Conservation (phyloP, 2,329 filamentous ascomycete species). For the Xylariaceae sp. region DNA sequence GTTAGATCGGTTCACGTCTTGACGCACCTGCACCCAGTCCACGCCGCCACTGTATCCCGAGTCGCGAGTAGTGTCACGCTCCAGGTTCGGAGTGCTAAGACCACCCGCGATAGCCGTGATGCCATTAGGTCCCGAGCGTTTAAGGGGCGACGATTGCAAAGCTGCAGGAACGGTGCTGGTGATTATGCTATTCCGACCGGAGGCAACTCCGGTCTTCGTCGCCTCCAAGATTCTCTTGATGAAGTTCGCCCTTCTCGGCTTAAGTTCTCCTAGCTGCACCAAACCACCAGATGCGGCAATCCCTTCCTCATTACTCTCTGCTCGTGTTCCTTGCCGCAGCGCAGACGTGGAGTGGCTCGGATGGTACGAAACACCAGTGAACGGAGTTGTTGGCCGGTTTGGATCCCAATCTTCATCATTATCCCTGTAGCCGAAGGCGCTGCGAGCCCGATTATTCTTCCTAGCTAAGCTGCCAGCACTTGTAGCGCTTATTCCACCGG, state of each 20-base stretch:
- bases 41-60: conserved; percentile 60
- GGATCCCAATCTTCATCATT: conserved; percentile 39
- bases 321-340: conserved; percentile 57
- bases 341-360: conserved; percentile 70
- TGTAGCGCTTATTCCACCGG: conserved; percentile 85
- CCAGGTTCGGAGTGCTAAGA: conserved; percentile 34
- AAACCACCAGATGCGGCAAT: conserved; percentile 73
- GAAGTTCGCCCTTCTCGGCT: conserved; percentile 79
- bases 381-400: conserved; percentile 56
- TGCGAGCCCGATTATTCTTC: conserved; percentile 61
- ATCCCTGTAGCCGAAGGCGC: conserved; percentile 58
- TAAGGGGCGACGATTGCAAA: conserved; percentile 40
- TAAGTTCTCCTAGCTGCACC: conserved; percentile 49
- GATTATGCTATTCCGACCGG: conserved; percentile 77
- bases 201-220: conserved; percentile 89
- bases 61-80: conserved; percentile 57
- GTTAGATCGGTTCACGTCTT: conserved; percentile 93
- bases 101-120: conserved; percentile 44
- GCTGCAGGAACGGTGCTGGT: conserved; percentile 51
- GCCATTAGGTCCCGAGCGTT: conserved; percentile 38
- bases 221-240: conserved; percentile 94
- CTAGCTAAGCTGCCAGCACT: conserved; percentile 90
- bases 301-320: conserved; percentile 60
- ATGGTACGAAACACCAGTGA: conserved; percentile 83
- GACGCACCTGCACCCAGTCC: conserved; percentile 96